Percentiles rank a stretch among this genome's conserved stretches.
These are phyloP conservation scores for Lasiosphaeriaceae sp. DNA, from an alignment of 495 filamentous ascomycete genomes.

Conservation along the genomic window DNA sequence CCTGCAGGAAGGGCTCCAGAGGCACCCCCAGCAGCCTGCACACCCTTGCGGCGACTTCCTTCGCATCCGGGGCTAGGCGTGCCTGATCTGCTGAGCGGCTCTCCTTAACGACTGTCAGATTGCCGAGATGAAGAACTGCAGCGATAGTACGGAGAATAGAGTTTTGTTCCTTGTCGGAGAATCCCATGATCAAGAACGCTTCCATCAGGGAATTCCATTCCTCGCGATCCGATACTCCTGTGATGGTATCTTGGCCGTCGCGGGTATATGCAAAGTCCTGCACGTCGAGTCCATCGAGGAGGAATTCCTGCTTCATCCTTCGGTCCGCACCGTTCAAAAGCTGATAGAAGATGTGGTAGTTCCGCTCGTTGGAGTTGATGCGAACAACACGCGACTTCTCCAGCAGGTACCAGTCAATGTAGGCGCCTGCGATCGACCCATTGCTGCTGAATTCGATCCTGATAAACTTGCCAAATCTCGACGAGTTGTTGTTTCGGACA, in stretches of 20 bases:
- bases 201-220: constrained; percentile 90
- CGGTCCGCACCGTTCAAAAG: constrained; percentile 77
- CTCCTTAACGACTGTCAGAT: constrained; percentile 83
- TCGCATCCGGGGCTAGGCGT: constrained; percentile 66
- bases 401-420: constrained; percentile 96
- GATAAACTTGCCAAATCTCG: constrained; percentile 98
- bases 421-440: constrained; percentile 92
- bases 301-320: constrained; percentile 67
- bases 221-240: constrained; percentile 83
- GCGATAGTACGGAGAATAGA: constrained; percentile 84
- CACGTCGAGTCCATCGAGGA: constrained; percentile 66
- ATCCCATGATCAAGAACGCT: constrained; percentile 92
- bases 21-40: constrained; percentile 83
- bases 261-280: constrained; percentile 89
- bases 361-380: constrained; percentile 80
- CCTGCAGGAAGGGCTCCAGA: constrained; percentile 78
- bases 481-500: constrained; percentile 97
- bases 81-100: constrained; percentile 90
- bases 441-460: constrained; percentile 89
- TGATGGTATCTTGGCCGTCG: constrained; percentile 85
- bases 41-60: constrained; percentile 66
- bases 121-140: constrained; percentile 89
- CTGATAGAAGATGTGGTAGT: constrained; percentile 99
- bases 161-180: constrained; percentile 78
- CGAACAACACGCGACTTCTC: constrained; percentile 96